Conservation (phyloP, 805 yeast species). For the Yarrowia sp. region DNA sequence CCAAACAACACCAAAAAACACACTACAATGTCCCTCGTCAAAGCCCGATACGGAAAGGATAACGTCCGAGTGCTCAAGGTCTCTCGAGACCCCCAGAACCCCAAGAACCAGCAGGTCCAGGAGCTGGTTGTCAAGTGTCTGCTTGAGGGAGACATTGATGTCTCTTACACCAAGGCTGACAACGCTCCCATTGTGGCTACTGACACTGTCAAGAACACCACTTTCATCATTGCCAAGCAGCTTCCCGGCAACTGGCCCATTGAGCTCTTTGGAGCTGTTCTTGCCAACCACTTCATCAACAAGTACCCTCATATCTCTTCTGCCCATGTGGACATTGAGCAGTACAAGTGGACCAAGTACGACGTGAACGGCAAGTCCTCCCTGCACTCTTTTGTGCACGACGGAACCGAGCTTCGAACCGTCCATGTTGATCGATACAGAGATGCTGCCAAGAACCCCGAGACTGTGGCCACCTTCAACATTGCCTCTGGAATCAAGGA, state of each 20-base stretch:
- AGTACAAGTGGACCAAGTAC: slow-evolving; percentile 77
- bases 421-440: slow-evolving; percentile 41
- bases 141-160: slow-evolving; percentile 74
- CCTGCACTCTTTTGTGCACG: slow-evolving; percentile 80
- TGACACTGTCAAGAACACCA: slow-evolving; percentile 88
- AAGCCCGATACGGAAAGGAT: slow-evolving; percentile 84
- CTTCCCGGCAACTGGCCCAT: slow-evolving; percentile 79
- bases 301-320: slow-evolving; percentile 78
- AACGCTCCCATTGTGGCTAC: slow-evolving; percentile 90
- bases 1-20: neutral
- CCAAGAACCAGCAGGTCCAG: slow-evolving; percentile 72
- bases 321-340: slow-evolving; percentile 63
- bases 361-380: slow-evolving; percentile 68
- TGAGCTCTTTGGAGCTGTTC: slow-evolving; percentile 82
- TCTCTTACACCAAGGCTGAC: slow-evolving; percentile 83
- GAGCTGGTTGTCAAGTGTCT: slow-evolving; percentile 80
- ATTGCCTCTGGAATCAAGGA: slow-evolving; percentile 72
- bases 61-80: slow-evolving; percentile 91
- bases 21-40: slow-evolving; percentile 31
- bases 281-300: slow-evolving; percentile 74
- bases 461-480: slow-evolving; percentile 45
- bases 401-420: slow-evolving; percentile 77
- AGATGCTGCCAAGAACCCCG: slow-evolving; percentile 31
- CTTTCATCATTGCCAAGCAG: slow-evolving; percentile 76
- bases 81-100: slow-evolving; percentile 70